phyloP scores from a whole-genome alignment of 108 stramenopile species.

The Pseudonitzschia pungens region DNA sequence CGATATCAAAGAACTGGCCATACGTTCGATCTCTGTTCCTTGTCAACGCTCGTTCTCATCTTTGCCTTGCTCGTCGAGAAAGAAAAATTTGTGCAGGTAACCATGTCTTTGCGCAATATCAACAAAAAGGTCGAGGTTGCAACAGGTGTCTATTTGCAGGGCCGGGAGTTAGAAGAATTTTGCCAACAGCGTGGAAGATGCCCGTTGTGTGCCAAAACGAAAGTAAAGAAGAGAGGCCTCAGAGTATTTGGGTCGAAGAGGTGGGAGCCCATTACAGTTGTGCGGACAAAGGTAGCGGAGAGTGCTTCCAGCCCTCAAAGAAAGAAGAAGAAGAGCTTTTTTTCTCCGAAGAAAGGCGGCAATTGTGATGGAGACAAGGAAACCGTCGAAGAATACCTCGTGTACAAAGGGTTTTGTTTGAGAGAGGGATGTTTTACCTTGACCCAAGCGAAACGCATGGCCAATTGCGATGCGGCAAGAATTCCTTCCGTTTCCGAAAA shows the following conservation, averaged over 20 bases:
- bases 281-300: slow-evolving; percentile 19
- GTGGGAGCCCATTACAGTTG: slow-evolving; percentile 24
- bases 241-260: slow-evolving; percentile 7
- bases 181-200: slow-evolving; percentile 31
- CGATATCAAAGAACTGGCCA: no score
- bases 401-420: slow-evolving; percentile 55
- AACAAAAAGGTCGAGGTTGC: slow-evolving; percentile 2
- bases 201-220: slow-evolving; percentile 30
- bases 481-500: no score
- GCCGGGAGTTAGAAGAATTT: slow-evolving; percentile 32
- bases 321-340: slow-evolving; percentile 14
- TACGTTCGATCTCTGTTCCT: no score
- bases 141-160: slow-evolving; percentile 7
- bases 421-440: slow-evolving; percentile 43
- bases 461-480: not conserved
- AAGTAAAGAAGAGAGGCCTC: not conserved
- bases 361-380: not conserved
- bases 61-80: not conserved
- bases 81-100: not conserved
- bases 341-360: not conserved
- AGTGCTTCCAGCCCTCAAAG: slow-evolving; percentile 21
- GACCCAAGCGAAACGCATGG: slow-evolving; percentile 35
- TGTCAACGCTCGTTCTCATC: no score
- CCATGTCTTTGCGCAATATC: not conserved
- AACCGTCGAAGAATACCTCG: slow-evolving; percentile 15